A percentile compares a stretch with the other conserved stretches of the same genome.
phyloP scores from a whole-genome alignment of 176 grass and related monocot genomes.

The Melocanna baccifera region DNA sequence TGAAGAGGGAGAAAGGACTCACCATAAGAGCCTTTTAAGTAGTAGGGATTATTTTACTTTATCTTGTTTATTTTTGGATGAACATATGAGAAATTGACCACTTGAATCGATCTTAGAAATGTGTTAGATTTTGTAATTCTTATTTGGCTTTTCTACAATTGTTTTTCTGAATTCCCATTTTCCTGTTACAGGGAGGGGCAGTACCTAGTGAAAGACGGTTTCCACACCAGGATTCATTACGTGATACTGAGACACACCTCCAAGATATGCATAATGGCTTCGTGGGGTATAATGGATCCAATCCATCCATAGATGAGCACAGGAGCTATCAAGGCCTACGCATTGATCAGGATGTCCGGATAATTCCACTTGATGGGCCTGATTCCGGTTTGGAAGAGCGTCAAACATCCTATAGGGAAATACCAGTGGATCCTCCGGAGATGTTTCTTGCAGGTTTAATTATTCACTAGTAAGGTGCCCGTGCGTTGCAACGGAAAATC shows the following conservation, averaged over 20 bases:
- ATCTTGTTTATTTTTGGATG: not conserved
- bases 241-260: conserved; percentile 43
- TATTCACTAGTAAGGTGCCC: no score
- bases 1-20: no score
- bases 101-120: conserved; percentile 9
- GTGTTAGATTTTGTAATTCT: not conserved
- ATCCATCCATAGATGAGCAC: conserved; percentile 17
- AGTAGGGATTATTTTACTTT: not conserved
- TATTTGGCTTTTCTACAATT: conserved; percentile 1
- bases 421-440: conserved; percentile 65
- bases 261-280: conserved; percentile 36
- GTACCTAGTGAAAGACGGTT: conserved; percentile 32
- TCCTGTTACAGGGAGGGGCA: conserved; percentile 27
- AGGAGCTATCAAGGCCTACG: conserved; percentile 19
- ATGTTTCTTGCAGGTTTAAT: conserved; percentile 85
- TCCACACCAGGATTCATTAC: conserved; percentile 33
- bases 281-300: conserved; percentile 25
- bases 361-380: conserved; percentile 40
- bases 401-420: conserved; percentile 47
- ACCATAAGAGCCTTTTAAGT: no score
- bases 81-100: not conserved
- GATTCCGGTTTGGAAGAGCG: conserved; percentile 37
- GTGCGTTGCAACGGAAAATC: no score
- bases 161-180: not conserved
- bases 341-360: conserved; percentile 28